These are phyloP conservation scores for Yamadazyma triangularis DNA, from an alignment of 1,139 yeast species.

Conservation along the genomic window DNA sequence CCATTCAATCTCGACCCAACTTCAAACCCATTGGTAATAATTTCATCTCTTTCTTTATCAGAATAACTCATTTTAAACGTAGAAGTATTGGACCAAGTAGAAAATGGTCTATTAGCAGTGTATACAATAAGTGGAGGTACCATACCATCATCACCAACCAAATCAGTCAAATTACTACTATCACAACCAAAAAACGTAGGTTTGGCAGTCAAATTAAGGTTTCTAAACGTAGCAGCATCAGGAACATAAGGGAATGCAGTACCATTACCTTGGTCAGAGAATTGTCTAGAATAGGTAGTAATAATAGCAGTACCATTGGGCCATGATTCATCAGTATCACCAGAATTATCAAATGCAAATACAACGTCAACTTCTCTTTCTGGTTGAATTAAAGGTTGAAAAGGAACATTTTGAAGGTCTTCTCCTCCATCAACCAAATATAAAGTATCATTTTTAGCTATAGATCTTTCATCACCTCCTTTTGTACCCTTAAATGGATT, in stretches of 20 bases:
- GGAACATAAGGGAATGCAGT: conserved; percentile 85
- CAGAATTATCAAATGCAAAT: conserved; percentile 48
- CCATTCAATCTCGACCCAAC: conserved; percentile 67
- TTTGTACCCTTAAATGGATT: conserved; percentile 51
- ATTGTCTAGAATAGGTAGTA: conserved; percentile 65
- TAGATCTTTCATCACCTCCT: conserved; percentile 26
- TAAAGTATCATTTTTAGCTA: conserved; percentile 31
- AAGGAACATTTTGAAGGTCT: conserved; percentile 39
- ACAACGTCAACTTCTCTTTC: conserved; percentile 37
- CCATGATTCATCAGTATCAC: conserved; percentile 40
- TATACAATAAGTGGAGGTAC: conserved; percentile 76
- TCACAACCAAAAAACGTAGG: conserved; percentile 90
- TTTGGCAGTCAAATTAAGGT: conserved; percentile 53
- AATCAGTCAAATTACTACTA: conserved; percentile 55
- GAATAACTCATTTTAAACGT: conserved; percentile 66
- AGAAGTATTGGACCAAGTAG: conserved; percentile 64
- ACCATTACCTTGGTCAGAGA: conserved; percentile 54
- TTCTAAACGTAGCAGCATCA: conserved; percentile 59
- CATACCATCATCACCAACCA: conserved; percentile 23
- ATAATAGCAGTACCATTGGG: conserved; percentile 39
- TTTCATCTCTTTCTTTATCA: conserved; percentile 50
- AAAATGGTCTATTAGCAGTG: conserved; percentile 72
- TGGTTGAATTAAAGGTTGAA: conserved; percentile 36
- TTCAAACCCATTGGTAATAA: conserved; percentile 80
- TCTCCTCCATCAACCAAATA: conserved; percentile 44